Evolutionary conservation across 2,329 filamentous ascomycete genomes (phyloP), one percentile per base, ranked within the genome.

Genomic region (Boeremia lycopersici): DNA sequence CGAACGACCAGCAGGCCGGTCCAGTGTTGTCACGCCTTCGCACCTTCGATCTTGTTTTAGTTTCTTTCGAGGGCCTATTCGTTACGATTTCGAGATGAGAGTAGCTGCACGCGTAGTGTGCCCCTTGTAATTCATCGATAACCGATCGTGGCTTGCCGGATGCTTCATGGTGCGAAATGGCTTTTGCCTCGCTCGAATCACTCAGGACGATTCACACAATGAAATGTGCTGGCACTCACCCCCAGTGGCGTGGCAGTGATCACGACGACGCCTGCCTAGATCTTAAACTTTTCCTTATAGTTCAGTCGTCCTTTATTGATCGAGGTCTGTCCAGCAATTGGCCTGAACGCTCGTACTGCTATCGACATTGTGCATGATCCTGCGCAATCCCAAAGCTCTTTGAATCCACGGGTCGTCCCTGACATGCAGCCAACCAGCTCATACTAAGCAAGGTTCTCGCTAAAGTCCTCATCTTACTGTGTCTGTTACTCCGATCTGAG

Each of bases 1-100:
- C 72, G 72, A 74, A 66, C 44, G 49, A 51, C 61, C 49, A 62
- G 48, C 53, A 59, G 61, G 59, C 57, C 60, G 52, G 53, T 58
- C 48, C 50, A 62, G 52, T 63, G 60, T 35, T 26, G 35, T 52
- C 33, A 69, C 62, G 63, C 68, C 61, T 68, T 65, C 59, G 63
- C 63, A 56, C 59, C 59, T 56, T 41, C 53, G 40, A 61, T 48
- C 43, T 52, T 52, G 45, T 39, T 42, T 41, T 2, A 31, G 29
- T 45, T 8, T 9, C 17, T 35, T 11, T 36, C 7, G 35, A 12
- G 42, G 26, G 10, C 7, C 19, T 28, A 34, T 46, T 46, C 30
- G 41, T 19, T 38, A 25, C 25, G 38, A 10, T 31, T 8, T 36
- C 10, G 6, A 42, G 15, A 19, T 11, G 34, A 13, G n/a, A 17